Percentiles rank a stretch among this genome's conserved stretches.
phyloP scores from a whole-genome alignment of 2,329 filamentous ascomycete genomes.

The Fusarium lyarnte region DNA sequence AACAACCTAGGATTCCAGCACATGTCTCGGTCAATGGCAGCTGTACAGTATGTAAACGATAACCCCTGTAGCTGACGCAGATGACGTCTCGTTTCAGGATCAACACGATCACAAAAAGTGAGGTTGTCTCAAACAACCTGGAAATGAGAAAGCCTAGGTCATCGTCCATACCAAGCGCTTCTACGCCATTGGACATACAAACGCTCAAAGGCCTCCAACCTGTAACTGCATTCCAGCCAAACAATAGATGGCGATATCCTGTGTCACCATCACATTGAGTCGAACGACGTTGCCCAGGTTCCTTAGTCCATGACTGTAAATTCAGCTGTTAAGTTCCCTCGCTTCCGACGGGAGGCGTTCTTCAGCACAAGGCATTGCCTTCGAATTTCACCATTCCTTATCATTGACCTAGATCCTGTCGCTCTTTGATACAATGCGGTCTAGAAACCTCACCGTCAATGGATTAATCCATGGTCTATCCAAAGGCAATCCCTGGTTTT shows the following conservation, averaged over 20 bases:
- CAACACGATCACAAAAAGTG: conserved; percentile 10
- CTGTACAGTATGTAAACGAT: neutral
- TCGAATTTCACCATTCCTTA: neutral
- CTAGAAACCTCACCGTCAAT: neutral
- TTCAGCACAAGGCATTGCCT: conserved; percentile 6
- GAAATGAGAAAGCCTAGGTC: neutral
- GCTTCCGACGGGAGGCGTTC: conserved; percentile 7
- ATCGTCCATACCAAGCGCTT: conserved; percentile 18
- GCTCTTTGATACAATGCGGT: neutral
- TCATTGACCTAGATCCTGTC: neutral
- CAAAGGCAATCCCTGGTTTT: neutral
- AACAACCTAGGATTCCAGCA: conserved; percentile 26
- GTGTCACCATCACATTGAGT: neutral
- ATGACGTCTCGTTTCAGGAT: conserved; percentile 38
- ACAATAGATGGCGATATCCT: neutral
- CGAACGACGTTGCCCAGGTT: conserved; percentile 26
- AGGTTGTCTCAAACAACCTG: conserved; percentile 23
- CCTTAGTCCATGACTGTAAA: conserved; percentile 13
- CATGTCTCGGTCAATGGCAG: conserved; percentile 11
- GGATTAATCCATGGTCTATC: neutral
- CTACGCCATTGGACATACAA: conserved; percentile 9
- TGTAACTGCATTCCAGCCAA: conserved; percentile 24
- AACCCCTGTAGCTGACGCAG: conserved; percentile 14
- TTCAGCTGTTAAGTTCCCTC: conserved; percentile 1
- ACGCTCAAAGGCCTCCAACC: conserved; percentile 7